Evolutionary conservation across 148 eudicot species (phyloP), one percentile per base, ranked within the genome.

Genomic region (Beta vulgaris): DNA sequence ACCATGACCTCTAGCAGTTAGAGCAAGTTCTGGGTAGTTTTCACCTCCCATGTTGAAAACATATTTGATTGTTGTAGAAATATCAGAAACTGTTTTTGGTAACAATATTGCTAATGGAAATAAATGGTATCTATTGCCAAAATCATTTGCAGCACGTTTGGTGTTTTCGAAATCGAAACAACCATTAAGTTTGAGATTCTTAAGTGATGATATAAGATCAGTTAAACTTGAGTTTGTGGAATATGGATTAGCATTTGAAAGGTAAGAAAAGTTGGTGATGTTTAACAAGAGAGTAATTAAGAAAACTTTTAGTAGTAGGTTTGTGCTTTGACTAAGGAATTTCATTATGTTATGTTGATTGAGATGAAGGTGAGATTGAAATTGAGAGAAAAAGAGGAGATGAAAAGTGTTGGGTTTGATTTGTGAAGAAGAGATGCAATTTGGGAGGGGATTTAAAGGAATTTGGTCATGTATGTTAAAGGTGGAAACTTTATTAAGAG

Each of bases 1-100:
- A 72, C 97, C 99, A 46, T 86, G 92, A 73, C 99, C 99, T 79
- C 94, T 83, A 4, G 99, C 96, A 7, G 94, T 94, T 19, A 95
- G 67, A 1, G 92, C 89, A 61, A 95, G 86, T 26, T 72, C 84
- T 14, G 96, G 81, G 31, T n/a, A n/a, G n/a, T n/a, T n/a, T n/a
- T 71, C 73, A 12, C 78, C 25, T 18, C 97, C 99, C 96, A 89
- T 80, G 68, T 84, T 75, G 53, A 72, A 89, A 72, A 92, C 76
- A 69, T 83, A 81, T 77, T 82, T 88, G 67, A 95, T 73, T 16
- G 81, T 77, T 11, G 87, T 54, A 26, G 99, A 88, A 37, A 95
- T 89, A 71, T 92, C 97, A 8, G 90, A 82, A 57, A 91, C 92
- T 69, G 91, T 86, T 85, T 81, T 84, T 36, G 99, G 99, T 72